Percentiles rank a stretch among this genome's conserved stretches.
Evolutionary conservation across 202 grass and related monocot genomes (phyloP).

Genomic region (Elaeis oleifera): DNA sequence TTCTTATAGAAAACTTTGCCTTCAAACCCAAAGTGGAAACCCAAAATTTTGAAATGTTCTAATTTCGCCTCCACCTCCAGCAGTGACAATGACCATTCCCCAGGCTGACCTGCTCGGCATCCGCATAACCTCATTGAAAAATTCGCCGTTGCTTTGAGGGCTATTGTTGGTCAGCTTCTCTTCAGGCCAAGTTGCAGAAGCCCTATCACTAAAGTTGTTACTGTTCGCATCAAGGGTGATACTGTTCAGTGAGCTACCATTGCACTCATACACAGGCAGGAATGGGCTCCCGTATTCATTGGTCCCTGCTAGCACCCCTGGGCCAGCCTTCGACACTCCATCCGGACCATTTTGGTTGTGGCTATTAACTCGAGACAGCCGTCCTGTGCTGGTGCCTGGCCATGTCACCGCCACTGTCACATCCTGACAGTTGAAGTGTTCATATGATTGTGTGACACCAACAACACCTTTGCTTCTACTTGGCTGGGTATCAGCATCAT

Average conservation of each 20-base stretch:
- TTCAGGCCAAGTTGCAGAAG: constrained; percentile 33
- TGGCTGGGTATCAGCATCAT: constrained; percentile 68
- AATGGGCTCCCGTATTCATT: constrained; percentile 15
- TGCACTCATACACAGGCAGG: constrained; percentile 19
- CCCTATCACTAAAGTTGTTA: constrained; percentile 12
- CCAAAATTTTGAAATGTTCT: constrained; percentile 95
- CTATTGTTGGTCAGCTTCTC: constrained; percentile 50
- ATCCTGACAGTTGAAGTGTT: constrained; percentile 77
- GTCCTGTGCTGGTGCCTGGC: constrained; percentile 38
- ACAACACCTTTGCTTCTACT: constrained; percentile 49
- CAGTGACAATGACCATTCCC: constrained; percentile 89
- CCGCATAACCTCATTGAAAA: constrained; percentile 47
- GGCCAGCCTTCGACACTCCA: constrained; percentile 28
- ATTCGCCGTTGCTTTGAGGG: constrained; percentile 35
- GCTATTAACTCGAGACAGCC: constrained; percentile 27
- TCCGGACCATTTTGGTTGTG: constrained; percentile 43
- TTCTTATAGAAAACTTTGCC: not conserved
- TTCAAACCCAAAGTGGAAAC: constrained; percentile 81
- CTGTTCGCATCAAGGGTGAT: constrained; percentile 17
- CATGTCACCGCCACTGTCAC: constrained; percentile 83
- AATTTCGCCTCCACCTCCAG: constrained; percentile 60
- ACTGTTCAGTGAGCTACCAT: constrained; percentile 15
- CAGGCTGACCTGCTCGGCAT: constrained; percentile 53
- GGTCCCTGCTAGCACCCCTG: constrained; percentile 24
- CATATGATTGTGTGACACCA: constrained; percentile 79